Evolutionary conservation across 208 protist genomes (phyloP), one percentile per base, ranked within the genome.

Genomic region (Tritrichomonas musculus): DNA sequence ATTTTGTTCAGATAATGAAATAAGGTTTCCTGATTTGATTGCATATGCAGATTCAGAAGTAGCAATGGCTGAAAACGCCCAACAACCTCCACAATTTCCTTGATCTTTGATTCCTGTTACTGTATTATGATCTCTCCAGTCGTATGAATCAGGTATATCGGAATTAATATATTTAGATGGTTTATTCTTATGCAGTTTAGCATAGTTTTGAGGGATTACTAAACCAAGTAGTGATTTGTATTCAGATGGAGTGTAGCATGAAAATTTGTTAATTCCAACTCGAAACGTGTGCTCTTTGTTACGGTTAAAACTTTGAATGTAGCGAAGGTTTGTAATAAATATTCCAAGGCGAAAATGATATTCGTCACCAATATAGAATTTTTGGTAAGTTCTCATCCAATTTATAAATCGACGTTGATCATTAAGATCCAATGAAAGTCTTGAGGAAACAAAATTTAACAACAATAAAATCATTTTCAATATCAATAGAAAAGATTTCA

Each of bases 21-120:
- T 9, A 20, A 64, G 57, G 14, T 20, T 64, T 9, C 57, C n/a
- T n/a, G n/a, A n/a, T n/a, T n/a, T n/a, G n/a, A n/a, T n/a, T n/a
- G 20, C 57, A 9, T 64, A 64, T 9, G 14, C 14, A 64, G 57
- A 64, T 20, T 64, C 57, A 20, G 57, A 9, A 9, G 20, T 20
- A 9, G 20, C 20, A 20, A 55, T 22, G 20, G 50, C 50, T 25
- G 75, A 60, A 33, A 95, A 94, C 22, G 95, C 94, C 96, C 95
- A 96, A 92, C 95, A 96, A 25, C 93, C 95, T 39, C 96, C 96
- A 93, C 96, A 97, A 22, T 95, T 93, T 64, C 93, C 94, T 93
- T 97, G 96, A 92, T 97, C 92, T 77, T 96, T 96, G 4, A 95
- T 93, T 57, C 65, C 92, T 8, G 93, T 96, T 5, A 97, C 95